These are phyloP conservation scores for Tilletia walkeri DNA, from an alignment of 1,284 basidiomycete genomes.

Conservation along the genomic window DNA sequence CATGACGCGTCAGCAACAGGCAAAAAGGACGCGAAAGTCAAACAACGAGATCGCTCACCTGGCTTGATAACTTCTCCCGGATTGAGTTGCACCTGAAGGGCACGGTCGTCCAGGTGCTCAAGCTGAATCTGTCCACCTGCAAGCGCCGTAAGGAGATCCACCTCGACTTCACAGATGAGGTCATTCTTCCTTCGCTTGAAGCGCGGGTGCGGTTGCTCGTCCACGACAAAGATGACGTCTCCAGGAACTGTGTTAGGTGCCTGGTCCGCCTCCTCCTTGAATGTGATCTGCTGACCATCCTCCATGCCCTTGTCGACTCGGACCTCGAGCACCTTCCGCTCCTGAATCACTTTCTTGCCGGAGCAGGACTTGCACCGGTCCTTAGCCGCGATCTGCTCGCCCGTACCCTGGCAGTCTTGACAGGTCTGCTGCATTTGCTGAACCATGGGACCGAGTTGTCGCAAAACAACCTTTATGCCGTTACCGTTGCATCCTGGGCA, in stretches of 20 bases:
- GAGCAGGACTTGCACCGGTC: conserved; percentile 90
- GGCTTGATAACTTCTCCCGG: conserved; percentile 91
- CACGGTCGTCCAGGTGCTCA: conserved; percentile 90
- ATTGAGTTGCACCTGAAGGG: conserved; percentile 73
- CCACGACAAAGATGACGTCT: conserved; percentile 94
- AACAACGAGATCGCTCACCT: conserved; percentile 61
- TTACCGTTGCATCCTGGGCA: conserved; percentile 83
- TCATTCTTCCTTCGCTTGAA: conserved; percentile 95
- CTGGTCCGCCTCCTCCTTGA: conserved; percentile 94
- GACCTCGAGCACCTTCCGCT: conserved; percentile 97
- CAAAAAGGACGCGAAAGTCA: not conserved
- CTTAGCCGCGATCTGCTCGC: conserved; percentile 90
- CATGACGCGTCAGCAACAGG: conserved; percentile 23
- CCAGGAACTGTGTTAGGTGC: conserved; percentile 84
- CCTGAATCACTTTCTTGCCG: conserved; percentile 90
- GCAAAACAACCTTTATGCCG: conserved; percentile 78
- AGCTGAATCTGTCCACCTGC: conserved; percentile 88
- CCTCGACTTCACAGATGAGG: conserved; percentile 78
- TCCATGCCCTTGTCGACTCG: conserved; percentile 99
- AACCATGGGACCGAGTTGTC: conserved; percentile 99
- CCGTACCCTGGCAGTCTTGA: conserved; percentile 84
- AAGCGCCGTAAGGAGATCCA: conserved; percentile 90
- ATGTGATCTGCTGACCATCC: conserved; percentile 91
- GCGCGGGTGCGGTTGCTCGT: conserved; percentile 86
- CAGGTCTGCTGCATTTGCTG: conserved; percentile 97